A percentile compares a stretch with the other conserved stretches of the same genome.
phyloP scores from a whole-genome alignment of 2,329 filamentous ascomycete species.

The Ophiosphaerella herpotricha region DNA sequence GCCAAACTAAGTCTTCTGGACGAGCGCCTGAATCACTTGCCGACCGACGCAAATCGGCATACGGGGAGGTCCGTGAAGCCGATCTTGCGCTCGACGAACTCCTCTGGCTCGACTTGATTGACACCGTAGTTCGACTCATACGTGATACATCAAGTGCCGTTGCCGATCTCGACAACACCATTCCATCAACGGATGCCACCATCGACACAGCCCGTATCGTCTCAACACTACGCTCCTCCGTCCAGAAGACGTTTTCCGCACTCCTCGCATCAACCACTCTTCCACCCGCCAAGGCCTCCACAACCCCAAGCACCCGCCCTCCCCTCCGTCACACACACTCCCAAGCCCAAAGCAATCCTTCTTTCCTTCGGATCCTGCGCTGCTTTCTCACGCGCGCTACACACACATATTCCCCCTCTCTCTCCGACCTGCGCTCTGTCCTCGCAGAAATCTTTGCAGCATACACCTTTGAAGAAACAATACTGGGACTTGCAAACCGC shows the following conservation, averaged over 20 bases:
- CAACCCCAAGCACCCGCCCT: conserved; percentile 20
- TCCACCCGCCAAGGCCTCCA: conserved; percentile 26
- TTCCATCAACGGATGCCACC: conserved; percentile 33
- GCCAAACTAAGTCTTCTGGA: conserved; percentile 69
- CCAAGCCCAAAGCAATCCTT: conserved; percentile 61
- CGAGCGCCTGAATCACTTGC: conserved; percentile 46
- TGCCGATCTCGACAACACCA: conserved; percentile 46
- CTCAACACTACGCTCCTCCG: conserved; percentile 72
- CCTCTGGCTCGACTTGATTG: conserved; percentile 69
- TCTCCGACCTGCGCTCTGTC: conserved; percentile 84
- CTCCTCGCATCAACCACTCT: conserved; percentile 71
- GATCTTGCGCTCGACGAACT: conserved; percentile 65
- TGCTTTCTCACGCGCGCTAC: conserved; percentile 86
- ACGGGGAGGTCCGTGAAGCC: conserved; percentile 57
- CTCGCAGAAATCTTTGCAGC: conserved; percentile 90
- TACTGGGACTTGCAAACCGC: conserved; percentile 81
- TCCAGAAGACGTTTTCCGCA: conserved; percentile 89
- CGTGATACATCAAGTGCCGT: conserved; percentile 53
- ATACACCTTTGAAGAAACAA: conserved; percentile 92
- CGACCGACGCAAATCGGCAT: conserved; percentile 36
- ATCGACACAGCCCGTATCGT: conserved; percentile 67
- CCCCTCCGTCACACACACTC: conserved; percentile 25
- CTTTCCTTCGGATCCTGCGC: conserved; percentile 86
- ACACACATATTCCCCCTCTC: conserved; percentile 73
- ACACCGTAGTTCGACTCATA: conserved; percentile 62